Conservation (phyloP, 768 basidiomycete species). For the Boletus coccyginus region DNA sequence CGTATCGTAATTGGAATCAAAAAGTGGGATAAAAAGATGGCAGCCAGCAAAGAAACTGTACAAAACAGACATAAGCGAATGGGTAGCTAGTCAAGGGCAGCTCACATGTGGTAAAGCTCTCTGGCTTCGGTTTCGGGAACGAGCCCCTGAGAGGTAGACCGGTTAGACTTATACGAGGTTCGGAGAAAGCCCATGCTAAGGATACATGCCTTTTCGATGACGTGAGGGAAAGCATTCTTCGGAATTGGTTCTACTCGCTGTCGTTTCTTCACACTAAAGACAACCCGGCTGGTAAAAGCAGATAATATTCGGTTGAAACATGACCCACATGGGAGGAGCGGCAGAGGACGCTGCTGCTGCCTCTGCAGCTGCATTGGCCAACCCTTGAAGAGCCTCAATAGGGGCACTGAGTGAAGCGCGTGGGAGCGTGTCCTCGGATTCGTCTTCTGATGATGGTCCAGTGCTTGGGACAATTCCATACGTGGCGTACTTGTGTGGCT, state of each 20-base stretch:
- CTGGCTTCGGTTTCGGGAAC: constrained; percentile 84
- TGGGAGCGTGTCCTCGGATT: constrained; percentile 86
- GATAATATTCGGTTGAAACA: not conserved
- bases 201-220: constrained; percentile 71
- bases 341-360: constrained; percentile 78
- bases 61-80: constrained; percentile 2
- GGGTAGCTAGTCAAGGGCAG: constrained; percentile 15
- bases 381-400: constrained; percentile 89
- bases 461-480: constrained; percentile 88
- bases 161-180: not conserved
- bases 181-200: not conserved
- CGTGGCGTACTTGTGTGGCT: constrained; percentile 88
- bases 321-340: constrained; percentile 53
- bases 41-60: constrained; percentile 92
- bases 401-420: constrained; percentile 85
- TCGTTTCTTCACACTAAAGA: constrained; percentile 64
- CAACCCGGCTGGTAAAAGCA: not conserved
- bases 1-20: constrained; percentile 90
- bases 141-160: constrained; percentile 54
- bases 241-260: constrained; percentile 82
- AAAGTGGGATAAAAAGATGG: constrained; percentile 94
- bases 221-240: constrained; percentile 83
- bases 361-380: constrained; percentile 94
- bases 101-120: constrained; percentile 88
- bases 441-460: constrained; percentile 84